Evolutionary conservation across 495 filamentous ascomycete species (phyloP).

Genomic region (Hypoxylon subgilvum): DNA sequence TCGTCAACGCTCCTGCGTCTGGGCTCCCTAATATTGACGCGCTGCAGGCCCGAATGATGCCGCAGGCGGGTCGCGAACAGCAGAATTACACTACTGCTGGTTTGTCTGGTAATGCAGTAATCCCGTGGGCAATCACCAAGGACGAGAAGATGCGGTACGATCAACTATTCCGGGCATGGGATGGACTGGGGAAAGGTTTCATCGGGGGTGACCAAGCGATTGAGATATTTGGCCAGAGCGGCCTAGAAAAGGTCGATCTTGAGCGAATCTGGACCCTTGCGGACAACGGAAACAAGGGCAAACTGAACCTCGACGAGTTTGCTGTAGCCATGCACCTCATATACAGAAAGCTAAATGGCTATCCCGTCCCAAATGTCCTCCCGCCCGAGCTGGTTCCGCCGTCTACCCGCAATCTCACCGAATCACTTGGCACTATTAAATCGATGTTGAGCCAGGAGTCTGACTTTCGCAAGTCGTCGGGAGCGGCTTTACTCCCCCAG

Average conservation of each 20-base stretch:
- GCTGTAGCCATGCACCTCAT: constrained; percentile 99
- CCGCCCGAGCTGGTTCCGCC: constrained; percentile 95
- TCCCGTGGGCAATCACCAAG: constrained; percentile 99
- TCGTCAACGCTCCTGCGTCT: constrained; percentile 90
- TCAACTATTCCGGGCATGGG: constrained; percentile 94
- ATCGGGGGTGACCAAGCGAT: constrained; percentile 93
- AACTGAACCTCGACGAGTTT: constrained; percentile 96
- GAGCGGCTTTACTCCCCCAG: constrained; percentile 87
- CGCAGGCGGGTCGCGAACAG: constrained; percentile 89
- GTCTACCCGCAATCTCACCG: constrained; percentile 90
- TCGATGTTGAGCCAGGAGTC: constrained; percentile 90
- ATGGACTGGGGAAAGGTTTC: constrained; percentile 91
- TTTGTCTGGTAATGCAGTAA: constrained; percentile 88
- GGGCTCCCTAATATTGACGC: constrained; percentile 93
- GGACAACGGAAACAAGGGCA: constrained; percentile 89
- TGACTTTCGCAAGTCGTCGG: constrained; percentile 78
- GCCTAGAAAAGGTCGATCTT: constrained; percentile 83
- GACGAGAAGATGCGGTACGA: constrained; percentile 98
- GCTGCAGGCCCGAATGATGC: constrained; percentile 96
- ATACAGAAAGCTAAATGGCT: constrained; percentile 93
- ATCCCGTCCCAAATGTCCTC: constrained; percentile 88
- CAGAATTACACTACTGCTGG: constrained; percentile 83
- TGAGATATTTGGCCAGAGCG: constrained; percentile 97
- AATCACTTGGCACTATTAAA: constrained; percentile 91
- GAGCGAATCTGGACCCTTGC: constrained; percentile 95